A percentile compares a stretch with the other conserved stretches of the same genome.
phyloP scores from a whole-genome alignment of 208 protist genomes.

The Wallacemonas collosoma region DNA sequence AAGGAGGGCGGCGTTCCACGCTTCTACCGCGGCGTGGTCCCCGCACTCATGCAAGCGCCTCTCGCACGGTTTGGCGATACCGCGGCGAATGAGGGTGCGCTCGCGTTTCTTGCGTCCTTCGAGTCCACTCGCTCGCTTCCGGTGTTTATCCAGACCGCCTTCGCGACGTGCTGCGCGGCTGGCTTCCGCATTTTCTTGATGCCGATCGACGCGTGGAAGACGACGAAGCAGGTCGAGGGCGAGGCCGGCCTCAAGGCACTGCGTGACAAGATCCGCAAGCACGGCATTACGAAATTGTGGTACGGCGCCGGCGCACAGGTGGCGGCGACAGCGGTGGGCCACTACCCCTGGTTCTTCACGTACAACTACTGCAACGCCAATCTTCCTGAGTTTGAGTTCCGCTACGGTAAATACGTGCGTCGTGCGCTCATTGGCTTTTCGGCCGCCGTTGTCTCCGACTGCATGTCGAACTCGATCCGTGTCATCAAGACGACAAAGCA shows the following conservation, averaged over 20 bases:
- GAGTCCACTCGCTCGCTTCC: slow-evolving; percentile 18
- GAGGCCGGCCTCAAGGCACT: slow-evolving; percentile 19
- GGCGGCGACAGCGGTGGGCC: slow-evolving; percentile 21
- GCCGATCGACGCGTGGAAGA: slow-evolving; percentile 33
- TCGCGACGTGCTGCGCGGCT: slow-evolving; percentile 21
- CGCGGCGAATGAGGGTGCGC: slow-evolving; percentile 23
- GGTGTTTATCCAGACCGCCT: slow-evolving; percentile 16
- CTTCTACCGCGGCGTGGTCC: slow-evolving; percentile 26
- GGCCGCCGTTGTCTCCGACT: slow-evolving; percentile 25
- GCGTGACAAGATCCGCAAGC: slow-evolving; percentile 12
- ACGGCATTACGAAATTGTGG: slow-evolving; percentile 22
- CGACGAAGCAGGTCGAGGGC: slow-evolving; percentile 28
- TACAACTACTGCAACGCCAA: slow-evolving; percentile 24
- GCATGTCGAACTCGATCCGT: slow-evolving; percentile 28
- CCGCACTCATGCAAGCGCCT: slow-evolving; percentile 25
- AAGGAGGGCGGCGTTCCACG: slow-evolving; percentile 24
- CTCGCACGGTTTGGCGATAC: slow-evolving; percentile 26
- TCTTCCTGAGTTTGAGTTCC: slow-evolving; percentile 23
- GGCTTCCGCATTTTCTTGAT: slow-evolving; percentile 23
- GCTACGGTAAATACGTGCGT: slow-evolving; percentile 24
- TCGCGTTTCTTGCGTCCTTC: slow-evolving; percentile 15
- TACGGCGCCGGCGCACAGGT: slow-evolving; percentile 18
- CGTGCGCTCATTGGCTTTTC: slow-evolving; percentile 23
- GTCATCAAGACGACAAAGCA: slow-evolving; percentile 33
- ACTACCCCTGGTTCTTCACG: slow-evolving; percentile 27